phyloP scores from a whole-genome alignment of 1,139 yeast genomes.

The Nakaseomyces kungkrabaensis region DNA sequence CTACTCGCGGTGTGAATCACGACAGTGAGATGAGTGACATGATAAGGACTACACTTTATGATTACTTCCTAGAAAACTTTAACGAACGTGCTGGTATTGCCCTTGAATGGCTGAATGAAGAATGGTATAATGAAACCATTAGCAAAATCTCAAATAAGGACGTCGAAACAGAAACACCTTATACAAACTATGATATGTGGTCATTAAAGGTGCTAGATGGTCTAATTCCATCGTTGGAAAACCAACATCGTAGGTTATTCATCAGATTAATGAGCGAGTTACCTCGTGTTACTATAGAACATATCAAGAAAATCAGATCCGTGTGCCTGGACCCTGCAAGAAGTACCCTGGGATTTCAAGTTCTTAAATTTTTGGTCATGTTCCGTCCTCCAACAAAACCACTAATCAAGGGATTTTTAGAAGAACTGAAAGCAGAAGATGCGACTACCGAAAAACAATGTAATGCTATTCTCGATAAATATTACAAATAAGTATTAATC shows the following conservation, averaged over 20 bases:
- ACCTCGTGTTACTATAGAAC: constrained; percentile 56
- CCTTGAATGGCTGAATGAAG: constrained; percentile 94
- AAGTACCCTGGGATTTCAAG: constrained; percentile 66
- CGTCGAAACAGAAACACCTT: constrained; percentile 35
- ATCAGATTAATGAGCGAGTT: constrained; percentile 77
- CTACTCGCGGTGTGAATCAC: constrained; percentile 61
- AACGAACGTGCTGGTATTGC: constrained; percentile 63
- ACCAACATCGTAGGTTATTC: constrained; percentile 67
- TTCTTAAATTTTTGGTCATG: constrained; percentile 74
- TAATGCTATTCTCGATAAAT: constrained; percentile 43
- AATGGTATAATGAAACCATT: constrained; percentile 65
- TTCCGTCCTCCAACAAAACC: constrained; percentile 77
- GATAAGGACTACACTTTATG: constrained; percentile 61
- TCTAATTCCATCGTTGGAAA: constrained; percentile 74
- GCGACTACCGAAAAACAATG: constrained; percentile 52
- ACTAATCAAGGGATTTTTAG: constrained; percentile 55
- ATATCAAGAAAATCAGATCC: constrained; percentile 58
- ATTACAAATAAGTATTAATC: constrained; percentile 8
- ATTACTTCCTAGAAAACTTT: constrained; percentile 65
- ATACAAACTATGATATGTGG: constrained; percentile 46
- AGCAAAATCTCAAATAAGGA: constrained; percentile 16
- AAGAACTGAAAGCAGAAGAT: constrained; percentile 43
- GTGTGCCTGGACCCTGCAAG: constrained; percentile 82
- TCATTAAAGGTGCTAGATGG: constrained; percentile 65
- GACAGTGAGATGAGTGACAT: constrained; percentile 39